Evolutionary conservation across 805 yeast species (phyloP), one percentile per base, ranked within the genome.

Genomic region (Monosporozyma unispora): DNA sequence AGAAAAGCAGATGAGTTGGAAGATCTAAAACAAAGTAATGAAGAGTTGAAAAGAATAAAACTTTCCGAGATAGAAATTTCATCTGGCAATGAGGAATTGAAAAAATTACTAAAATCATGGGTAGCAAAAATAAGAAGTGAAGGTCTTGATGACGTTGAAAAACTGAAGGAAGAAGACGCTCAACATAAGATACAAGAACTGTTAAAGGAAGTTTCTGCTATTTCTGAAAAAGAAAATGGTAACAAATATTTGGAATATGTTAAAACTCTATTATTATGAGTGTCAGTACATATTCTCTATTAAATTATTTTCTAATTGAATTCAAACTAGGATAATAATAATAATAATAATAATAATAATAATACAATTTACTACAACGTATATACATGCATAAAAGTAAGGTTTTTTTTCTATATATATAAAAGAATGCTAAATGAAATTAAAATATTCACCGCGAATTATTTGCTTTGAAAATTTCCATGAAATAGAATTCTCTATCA

Each of bases 1-100:
- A 78, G 98, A 52, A 91, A 91, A 65, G 95, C 97, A 0, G 72
- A 77, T 4, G 98, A 93, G 61, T 73, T 93, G 47, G 96, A 87
- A 64, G 86, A 80, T 50, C 72, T 75, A 51, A 68, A 71, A 50
- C 62, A 69, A 44, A 62, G 60, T 22, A 70, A 69, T 43, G 71
- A 73, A 22, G 72, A 71, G 37, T 65, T 69, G 45, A 81, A 83
- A 57, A 73, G 70, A 53, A 67, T 77, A 2, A 78, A 77, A 50
- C 74, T 81, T 52, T 57, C 72, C 1, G 66, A 67, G 11, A 74
- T 70, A 2, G 85, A 82, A 51, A 69, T 80, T 22, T 57, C 69
- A 10, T 60, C 61, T 8, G 86, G 87, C 1, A 73, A 77, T 46
- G 71, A 66, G 8, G 60, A 67, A 10, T 70, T 83, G 57, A 80